Conservation (phyloP, 306 rosid species). For the Prunus persica region Prunus_persica_NCBIv2 NC_034009.1:31341001-31341500, state of each 20-base stretch:
- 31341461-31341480: conserved; percentile 58
- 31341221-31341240: neutral
- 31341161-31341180: neutral
- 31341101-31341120: no score
- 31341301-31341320: conserved; percentile 49
- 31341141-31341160: no score
- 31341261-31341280: conserved; percentile 72
- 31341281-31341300: conserved; percentile 60
- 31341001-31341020: no score
- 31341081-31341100: no score
- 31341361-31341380: conserved; percentile 77
- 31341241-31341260: conserved; percentile 86
- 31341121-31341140: no score
- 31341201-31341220: neutral
- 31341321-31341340: conserved; percentile 52
- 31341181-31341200: no score
- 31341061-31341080: neutral
- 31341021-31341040: no score
- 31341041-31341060: neutral
- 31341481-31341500: conserved; percentile 43
- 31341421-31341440: conserved; percentile 71
- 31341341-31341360: conserved; percentile 51
- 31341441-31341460: conserved; percentile 67
- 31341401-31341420: conserved; percentile 66
- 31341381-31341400: conserved; percentile 70